A percentile compares a stretch with the other conserved stretches of the same genome.
These are phyloP conservation scores for Apiotrichum sp. DNA, from an alignment of 1,284 basidiomycete genomes.

Conservation along the genomic window DNA sequence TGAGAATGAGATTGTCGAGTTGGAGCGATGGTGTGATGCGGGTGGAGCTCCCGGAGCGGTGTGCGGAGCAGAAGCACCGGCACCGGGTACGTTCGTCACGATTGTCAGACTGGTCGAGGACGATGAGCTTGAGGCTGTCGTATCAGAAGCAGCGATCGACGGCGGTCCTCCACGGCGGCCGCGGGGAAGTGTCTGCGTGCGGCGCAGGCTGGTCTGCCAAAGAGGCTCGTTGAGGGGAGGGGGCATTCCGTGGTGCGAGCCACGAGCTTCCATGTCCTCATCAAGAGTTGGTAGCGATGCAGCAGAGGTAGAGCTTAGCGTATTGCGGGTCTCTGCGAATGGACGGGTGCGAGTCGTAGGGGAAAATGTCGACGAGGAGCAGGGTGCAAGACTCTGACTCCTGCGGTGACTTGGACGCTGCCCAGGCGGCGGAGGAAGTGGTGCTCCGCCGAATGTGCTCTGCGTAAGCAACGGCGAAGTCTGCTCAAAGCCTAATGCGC, in stretches of 20 bases:
- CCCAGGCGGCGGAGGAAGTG: neutral
- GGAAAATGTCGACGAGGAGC: neutral
- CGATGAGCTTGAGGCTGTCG: neutral
- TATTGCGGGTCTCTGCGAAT: neutral
- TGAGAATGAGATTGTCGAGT: neutral
- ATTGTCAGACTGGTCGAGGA: too few relatives aligned
- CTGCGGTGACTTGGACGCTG: neutral
- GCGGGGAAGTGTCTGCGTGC: neutral
- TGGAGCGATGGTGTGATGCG: neutral
- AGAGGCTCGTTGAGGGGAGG: neutral
- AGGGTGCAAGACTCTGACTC: neutral
- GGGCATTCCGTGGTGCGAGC: neutral
- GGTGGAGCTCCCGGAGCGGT: too few relatives aligned
- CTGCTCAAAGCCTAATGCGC: neutral
- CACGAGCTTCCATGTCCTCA: neutral
- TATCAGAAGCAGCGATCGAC: neutral
- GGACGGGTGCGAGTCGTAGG: neutral
- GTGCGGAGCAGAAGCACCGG: too few relatives aligned
- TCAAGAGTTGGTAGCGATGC: constrained; percentile 6
- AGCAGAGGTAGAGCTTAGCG: neutral
- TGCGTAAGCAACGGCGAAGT: neutral
- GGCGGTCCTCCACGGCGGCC: neutral
- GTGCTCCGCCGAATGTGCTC: neutral
- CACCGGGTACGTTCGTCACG: too few relatives aligned
- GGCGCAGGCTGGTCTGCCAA: neutral